These are phyloP conservation scores for Coemansia sp. DNA, from an alignment of 192 early-diverging fungal species.

Conservation along the genomic window DNA sequence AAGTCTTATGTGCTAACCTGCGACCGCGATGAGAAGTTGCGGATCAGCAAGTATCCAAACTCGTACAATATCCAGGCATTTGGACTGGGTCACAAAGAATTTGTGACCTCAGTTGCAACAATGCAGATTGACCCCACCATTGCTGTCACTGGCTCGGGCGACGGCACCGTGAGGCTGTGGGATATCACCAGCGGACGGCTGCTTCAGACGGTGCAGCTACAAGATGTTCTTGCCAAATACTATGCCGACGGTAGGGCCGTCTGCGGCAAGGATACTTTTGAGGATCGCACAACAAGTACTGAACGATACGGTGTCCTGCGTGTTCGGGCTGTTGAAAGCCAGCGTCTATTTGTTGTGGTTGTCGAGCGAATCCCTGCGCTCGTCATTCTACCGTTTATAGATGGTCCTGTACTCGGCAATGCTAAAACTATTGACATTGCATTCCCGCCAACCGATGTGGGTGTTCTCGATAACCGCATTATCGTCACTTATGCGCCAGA, in stretches of 20 bases:
- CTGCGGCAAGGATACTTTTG: slow-evolving; percentile 16
- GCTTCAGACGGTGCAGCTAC: slow-evolving; percentile 66
- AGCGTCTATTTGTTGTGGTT: slow-evolving; percentile 25
- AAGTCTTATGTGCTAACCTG: slow-evolving; percentile 72
- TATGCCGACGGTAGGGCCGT: slow-evolving; percentile 29
- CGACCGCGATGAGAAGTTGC: slow-evolving; percentile 97
- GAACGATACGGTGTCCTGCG: slow-evolving; percentile 46
- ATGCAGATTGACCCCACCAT: slow-evolving; percentile 58
- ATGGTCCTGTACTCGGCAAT: slow-evolving; percentile 10
- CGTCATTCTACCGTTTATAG: slow-evolving; percentile 24
- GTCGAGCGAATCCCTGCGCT: slow-evolving; percentile 42
- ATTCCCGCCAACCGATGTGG: slow-evolving; percentile 29
- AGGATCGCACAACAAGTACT: slow-evolving; percentile 35
- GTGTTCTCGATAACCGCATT: slow-evolving; percentile 16
- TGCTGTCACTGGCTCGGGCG: slow-evolving; percentile 82
- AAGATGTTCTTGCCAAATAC: slow-evolving; percentile 32
- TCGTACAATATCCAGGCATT: slow-evolving; percentile 86
- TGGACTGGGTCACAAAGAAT: slow-evolving; percentile 85
- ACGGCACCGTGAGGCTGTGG: slow-evolving; percentile 78
- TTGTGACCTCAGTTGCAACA: slow-evolving; percentile 68
- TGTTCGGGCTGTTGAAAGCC: slow-evolving; percentile 24
- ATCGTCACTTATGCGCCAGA: slow-evolving; percentile 28
- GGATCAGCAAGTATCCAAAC: slow-evolving; percentile 88
- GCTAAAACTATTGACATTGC: slow-evolving; percentile 28
- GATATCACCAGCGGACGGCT: slow-evolving; percentile 61